phyloP scores from a whole-genome alignment of 106 monocot genomes.

The Acorus gramineus region DNA sequence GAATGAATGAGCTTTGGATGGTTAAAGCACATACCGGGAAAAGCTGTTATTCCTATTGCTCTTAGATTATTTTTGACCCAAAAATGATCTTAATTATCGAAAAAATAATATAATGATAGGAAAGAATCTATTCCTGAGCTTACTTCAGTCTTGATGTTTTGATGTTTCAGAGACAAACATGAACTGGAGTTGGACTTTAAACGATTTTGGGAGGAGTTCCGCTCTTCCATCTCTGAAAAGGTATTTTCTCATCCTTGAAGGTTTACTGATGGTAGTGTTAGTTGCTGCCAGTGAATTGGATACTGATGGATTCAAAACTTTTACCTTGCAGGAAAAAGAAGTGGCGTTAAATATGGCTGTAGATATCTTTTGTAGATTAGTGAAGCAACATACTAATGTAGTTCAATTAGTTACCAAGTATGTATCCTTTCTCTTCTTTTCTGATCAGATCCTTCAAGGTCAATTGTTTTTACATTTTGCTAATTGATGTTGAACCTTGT shows the following conservation, averaged over 20 bases:
- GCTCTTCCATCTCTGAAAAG: conserved; percentile 98
- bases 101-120: neutral
- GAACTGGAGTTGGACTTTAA: conserved; percentile 87
- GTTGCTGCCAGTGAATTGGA: neutral
- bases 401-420: conserved; percentile 77
- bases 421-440: conserved; percentile 2
- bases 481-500: neutral
- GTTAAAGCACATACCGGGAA: too few species aligned
- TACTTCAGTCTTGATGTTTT: conserved; percentile 2
- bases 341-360: conserved; percentile 75
- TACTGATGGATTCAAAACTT: conserved; percentile 1
- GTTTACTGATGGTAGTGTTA: neutral
- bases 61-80: too few species aligned
- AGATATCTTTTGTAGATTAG: conserved; percentile 91
- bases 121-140: neutral
- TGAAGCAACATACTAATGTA: conserved; percentile 70
- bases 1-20: too few species aligned
- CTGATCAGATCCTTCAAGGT: neutral
- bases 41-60: too few species aligned
- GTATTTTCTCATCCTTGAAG: conserved; percentile 17
- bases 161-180: conserved; percentile 66
- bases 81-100: neutral
- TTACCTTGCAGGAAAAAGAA: conserved; percentile 89
- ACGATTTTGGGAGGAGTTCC: conserved; percentile 98
- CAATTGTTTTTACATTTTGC: neutral